Conservation (phyloP, 2,329 filamentous ascomycete genomes). For the Pseudogymnoascus sp. region DNA sequence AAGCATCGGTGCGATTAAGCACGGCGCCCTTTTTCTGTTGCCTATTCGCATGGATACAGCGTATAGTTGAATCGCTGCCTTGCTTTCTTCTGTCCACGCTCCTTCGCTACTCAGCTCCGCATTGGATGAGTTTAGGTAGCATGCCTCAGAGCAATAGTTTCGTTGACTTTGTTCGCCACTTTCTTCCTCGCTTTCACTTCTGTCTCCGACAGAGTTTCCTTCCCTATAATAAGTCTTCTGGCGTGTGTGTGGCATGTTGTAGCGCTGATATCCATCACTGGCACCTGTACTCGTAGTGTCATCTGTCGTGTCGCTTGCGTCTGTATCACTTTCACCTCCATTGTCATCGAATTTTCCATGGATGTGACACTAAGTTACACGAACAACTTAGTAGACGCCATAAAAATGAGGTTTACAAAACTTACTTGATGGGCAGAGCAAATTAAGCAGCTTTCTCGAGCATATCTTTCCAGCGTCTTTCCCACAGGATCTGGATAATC, state of each 20-base stretch:
- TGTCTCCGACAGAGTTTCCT: neutral
- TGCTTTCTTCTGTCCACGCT: neutral
- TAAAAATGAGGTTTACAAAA: neutral
- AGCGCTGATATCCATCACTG: neutral
- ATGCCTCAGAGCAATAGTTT: neutral
- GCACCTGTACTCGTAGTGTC: no score
- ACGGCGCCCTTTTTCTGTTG: neutral
- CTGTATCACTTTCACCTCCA: neutral
- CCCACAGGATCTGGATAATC: neutral
- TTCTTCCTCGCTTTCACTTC: neutral
- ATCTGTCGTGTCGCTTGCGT: neutral
- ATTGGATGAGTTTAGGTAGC: neutral
- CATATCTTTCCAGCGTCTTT: neutral
- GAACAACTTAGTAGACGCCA: neutral
- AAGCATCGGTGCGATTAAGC: neutral
- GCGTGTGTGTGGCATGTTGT: neutral
- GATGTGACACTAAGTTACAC: neutral
- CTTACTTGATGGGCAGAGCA: conserved; percentile 3
- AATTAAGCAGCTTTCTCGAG: neutral
- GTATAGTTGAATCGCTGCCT: neutral
- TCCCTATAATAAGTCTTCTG: neutral
- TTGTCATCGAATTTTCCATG: neutral
- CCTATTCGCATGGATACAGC: neutral
- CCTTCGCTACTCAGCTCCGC: neutral
- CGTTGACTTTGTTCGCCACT: neutral